A percentile compares a stretch with the other conserved stretches of the same genome.
These are phyloP conservation scores for Apium graveolens DNA, from an alignment of 129 eudicot genomes.

Conservation along the genomic window DNA sequence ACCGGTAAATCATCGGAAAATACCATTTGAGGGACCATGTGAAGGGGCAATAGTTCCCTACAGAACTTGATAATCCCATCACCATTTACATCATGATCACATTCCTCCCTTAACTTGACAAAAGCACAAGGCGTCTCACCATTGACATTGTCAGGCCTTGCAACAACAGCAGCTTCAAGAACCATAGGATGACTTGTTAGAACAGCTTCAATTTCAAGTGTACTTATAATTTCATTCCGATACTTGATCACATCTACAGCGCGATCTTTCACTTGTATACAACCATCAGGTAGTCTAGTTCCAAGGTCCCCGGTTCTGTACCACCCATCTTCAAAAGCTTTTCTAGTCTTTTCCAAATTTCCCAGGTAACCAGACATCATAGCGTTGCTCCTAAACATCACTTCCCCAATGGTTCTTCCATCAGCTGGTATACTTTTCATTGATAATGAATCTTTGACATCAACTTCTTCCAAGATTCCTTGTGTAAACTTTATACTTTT, in stretches of 20 bases:
- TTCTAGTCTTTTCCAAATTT: constrained; percentile 20
- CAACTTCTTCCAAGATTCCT: constrained; percentile 48
- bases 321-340: constrained; percentile 53
- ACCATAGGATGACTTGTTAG: constrained; percentile 45
- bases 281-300: constrained; percentile 31
- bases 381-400: constrained; percentile 50
- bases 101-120: constrained; percentile 39
- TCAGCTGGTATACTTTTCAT: constrained; percentile 53
- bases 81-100: constrained; percentile 3
- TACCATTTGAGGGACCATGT: constrained; percentile 38
- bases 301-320: constrained; percentile 57
- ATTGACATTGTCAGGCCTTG: constrained; percentile 22
- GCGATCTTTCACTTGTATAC: constrained; percentile 47
- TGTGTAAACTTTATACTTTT: background rate
- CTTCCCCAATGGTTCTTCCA: constrained; percentile 63
- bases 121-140: constrained; percentile 56
- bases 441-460: constrained; percentile 40
- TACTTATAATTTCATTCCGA: constrained; percentile 40
- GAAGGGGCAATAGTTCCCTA: constrained; percentile 23
- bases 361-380: constrained; percentile 64
- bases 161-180: constrained; percentile 54
- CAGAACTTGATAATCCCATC: constrained; percentile 33
- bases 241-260: constrained; percentile 21
- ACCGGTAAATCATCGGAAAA: constrained; percentile 32
- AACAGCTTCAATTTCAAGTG: constrained; percentile 47